Conservation (phyloP, 164 flowering plant genomes). For the Platanus orientalis region DNA sequence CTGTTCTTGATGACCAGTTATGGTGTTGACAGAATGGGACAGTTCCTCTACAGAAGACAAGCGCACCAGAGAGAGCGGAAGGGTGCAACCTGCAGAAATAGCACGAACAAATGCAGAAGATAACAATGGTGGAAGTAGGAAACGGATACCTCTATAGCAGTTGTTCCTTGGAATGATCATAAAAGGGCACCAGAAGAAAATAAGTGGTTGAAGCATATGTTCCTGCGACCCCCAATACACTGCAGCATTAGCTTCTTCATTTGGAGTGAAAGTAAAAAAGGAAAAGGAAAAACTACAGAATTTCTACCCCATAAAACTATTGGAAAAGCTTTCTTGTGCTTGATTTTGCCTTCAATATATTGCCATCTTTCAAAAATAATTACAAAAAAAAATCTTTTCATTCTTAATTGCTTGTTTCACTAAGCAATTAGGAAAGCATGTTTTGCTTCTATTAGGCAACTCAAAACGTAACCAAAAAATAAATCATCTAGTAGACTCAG, state of each 20-base stretch:
- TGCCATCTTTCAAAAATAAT: too few relatives aligned
- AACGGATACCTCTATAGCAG: conserved; percentile 1
- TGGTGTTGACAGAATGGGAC: conserved; percentile 1
- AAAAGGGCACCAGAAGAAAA: neutral
- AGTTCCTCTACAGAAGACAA: neutral
- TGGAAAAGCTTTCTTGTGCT: too few relatives aligned
- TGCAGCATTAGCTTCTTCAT: neutral
- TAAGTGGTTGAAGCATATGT: neutral
- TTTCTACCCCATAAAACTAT: too few relatives aligned
- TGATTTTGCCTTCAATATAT: too few relatives aligned
- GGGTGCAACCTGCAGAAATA: conserved; percentile 6
- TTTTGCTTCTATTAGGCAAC: too few relatives aligned
- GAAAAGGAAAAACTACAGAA: neutral
- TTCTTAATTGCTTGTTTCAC: too few relatives aligned
- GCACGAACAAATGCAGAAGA: conserved; percentile 10
- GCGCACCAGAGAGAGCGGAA: conserved; percentile 8
- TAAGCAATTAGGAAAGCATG: too few relatives aligned
- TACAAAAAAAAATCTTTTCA: too few relatives aligned
- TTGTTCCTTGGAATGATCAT: conserved; percentile 4
- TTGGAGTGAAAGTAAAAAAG: neutral
- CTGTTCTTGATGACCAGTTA: conserved; percentile 10
- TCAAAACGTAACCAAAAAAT: too few relatives aligned
- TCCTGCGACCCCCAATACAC: conserved; percentile 16
- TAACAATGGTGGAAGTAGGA: neutral
- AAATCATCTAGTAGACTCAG: too few relatives aligned